Evolutionary conservation across 441 rosid genomes (phyloP), one percentile per base, ranked within the genome.

Genomic region (Omphalea diandra): DNA sequence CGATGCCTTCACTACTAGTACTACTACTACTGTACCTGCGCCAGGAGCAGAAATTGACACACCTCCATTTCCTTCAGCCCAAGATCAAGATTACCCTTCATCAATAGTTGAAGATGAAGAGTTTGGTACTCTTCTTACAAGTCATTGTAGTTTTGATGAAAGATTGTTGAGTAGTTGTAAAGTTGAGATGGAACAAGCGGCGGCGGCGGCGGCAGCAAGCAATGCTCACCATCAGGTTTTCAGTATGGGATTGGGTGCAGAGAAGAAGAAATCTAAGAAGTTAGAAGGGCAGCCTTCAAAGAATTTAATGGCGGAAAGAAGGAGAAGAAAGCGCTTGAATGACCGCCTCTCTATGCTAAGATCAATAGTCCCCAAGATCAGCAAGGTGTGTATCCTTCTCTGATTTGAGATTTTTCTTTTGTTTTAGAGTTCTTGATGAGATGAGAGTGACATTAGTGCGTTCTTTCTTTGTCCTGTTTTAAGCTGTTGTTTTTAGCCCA

Each of bases 341-440:
- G 98, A 94, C 76, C 80, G 97, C 31, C 96, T 94, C 47, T 90
- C 97, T 53, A 94, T 94, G 98, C 90, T 94, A 69, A 83, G 98
- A 83, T 94, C 98, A 73, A 88, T 94, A 32, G 98, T 94, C 49
- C 98, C 97, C 5, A 94, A 91, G 87, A 91, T 91, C 82, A 90
- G 97, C 83, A 94, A 94, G 97, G 97, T 91, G 68, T 17, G 8
- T 63, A 46, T n/a, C 2, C 9, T 61, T 43, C 69, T 32, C 61
- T 26, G 4, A 26, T 54, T 54, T 54, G 11, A 38, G 5, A 43
- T 2, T 29, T 56, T 58, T 20, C 20, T 3, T 11, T 26, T 41
- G 29, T 14, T 26, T 65, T 65, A 7, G n/a, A n/a, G n/a, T 43
- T 72, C 38, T 65, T 26, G 4, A 26, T 54, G n/a, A n/a, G n/a